These are phyloP conservation scores for Plenodomus lindquistii DNA, from an alignment of 2,329 filamentous ascomycete species.

Conservation along the genomic window DNA sequence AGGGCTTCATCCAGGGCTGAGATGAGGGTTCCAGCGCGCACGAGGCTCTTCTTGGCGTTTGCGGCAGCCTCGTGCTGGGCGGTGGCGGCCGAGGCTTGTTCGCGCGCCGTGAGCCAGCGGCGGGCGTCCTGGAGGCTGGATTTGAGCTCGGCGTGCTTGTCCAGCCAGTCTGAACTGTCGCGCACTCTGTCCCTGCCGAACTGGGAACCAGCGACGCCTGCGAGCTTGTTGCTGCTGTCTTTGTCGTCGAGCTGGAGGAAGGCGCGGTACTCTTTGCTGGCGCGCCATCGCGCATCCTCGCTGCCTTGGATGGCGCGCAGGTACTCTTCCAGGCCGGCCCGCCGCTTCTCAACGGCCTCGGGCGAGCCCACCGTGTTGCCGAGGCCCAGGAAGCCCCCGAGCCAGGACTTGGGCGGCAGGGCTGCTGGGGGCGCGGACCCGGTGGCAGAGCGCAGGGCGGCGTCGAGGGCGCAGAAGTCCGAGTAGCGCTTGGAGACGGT, in stretches of 20 bases:
- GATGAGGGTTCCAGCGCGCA: slow-evolving; percentile 69
- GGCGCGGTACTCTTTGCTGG: slow-evolving; percentile 70
- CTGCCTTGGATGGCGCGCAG: slow-evolving; percentile 71
- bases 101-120: slow-evolving; percentile 67
- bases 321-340: slow-evolving; percentile 70
- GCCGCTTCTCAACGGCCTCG: slow-evolving; percentile 72
- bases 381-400: slow-evolving; percentile 57
- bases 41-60: slow-evolving; percentile 73
- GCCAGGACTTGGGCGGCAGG: slow-evolving; percentile 76
- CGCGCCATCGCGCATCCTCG: slow-evolving; percentile 76
- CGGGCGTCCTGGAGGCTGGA: slow-evolving; percentile 68
- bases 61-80: slow-evolving; percentile 70
- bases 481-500: slow-evolving; percentile 81
- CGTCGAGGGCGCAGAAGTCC: slow-evolving; percentile 72
- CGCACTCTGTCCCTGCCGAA: slow-evolving; percentile 51
- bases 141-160: slow-evolving; percentile 76
- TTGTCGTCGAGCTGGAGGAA: slow-evolving; percentile 66
- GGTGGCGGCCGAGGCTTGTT: slow-evolving; percentile 63
- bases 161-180: slow-evolving; percentile 67
- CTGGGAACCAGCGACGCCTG: slow-evolving; percentile 38
- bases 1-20: slow-evolving; percentile 69
- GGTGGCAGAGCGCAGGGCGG: slow-evolving; percentile 62
- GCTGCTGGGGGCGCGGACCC: slow-evolving; percentile 67
- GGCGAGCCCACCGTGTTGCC: slow-evolving; percentile 67
- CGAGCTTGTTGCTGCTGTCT: slow-evolving; percentile 18